Percentiles rank a stretch among this genome's conserved stretches.
phyloP scores from a whole-genome alignment of 331 rosid genomes.

The Quercus lobata region DNA sequence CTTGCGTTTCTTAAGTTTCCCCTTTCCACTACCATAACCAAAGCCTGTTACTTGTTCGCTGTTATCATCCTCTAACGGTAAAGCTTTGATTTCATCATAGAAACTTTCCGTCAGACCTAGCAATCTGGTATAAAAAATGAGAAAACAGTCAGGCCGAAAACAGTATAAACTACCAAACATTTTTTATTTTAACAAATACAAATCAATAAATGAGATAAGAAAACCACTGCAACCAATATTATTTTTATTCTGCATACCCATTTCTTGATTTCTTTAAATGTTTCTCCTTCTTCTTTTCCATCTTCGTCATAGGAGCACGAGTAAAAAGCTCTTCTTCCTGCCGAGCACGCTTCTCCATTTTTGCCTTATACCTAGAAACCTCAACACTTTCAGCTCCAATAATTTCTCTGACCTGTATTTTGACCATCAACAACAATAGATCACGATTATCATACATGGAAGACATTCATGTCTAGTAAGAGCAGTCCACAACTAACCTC shows the following conservation, averaged over 20 bases:
- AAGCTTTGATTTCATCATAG: conserved; percentile 66
- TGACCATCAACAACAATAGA: conserved; percentile 11
- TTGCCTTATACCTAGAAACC: conserved; percentile 46
- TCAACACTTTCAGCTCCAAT: conserved; percentile 66
- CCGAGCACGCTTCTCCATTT: conserved; percentile 61
- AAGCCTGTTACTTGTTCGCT: conserved; percentile 35
- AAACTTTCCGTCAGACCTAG: conserved; percentile 75
- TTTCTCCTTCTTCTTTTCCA: conserved; percentile 73
- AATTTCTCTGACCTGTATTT: conserved; percentile 53
- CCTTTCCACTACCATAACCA: conserved; percentile 37
- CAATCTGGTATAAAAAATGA: conserved; percentile 47
- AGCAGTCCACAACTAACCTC: conserved; percentile 51
- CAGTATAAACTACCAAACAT: background rate
- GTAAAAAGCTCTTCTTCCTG: conserved; percentile 76
- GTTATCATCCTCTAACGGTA: conserved; percentile 53
- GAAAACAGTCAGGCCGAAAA: background rate
- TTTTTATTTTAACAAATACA: background rate
- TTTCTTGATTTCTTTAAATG: conserved; percentile 69
- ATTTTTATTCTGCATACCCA: conserved; percentile 42
- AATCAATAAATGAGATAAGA: background rate
- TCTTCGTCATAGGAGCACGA: conserved; percentile 70
- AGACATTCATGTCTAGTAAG: conserved; percentile 4
- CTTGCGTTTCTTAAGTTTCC: conserved; percentile 64
- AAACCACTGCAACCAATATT: background rate
- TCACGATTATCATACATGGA: background rate